Percentiles rank a stretch among this genome's conserved stretches.
Conservation (phyloP, 148 eudicot species). For the Pharnaceum exiguum region DNA sequence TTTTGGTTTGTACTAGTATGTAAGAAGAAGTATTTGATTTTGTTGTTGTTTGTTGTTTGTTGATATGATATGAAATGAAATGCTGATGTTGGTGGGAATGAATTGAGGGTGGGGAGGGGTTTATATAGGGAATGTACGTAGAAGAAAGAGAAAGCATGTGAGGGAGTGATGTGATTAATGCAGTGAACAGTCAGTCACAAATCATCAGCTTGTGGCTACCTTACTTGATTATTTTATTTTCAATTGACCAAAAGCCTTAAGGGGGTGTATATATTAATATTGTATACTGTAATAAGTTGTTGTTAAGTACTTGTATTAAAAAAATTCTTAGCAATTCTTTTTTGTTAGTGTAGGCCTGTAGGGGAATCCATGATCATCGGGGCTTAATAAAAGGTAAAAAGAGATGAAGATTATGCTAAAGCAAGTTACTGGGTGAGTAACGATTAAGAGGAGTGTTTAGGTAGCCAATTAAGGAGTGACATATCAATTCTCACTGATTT, state of each 20-base stretch:
- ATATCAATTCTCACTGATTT: background rate
- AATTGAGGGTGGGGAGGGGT: slow-evolving; percentile 6
- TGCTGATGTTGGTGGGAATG: background rate
- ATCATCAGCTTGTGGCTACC: slow-evolving; percentile 14
- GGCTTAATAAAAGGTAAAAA: too few relatives aligned
- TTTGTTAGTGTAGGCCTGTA: too few relatives aligned
- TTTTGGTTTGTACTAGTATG: background rate
- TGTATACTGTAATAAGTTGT: too few relatives aligned
- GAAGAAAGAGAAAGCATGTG: slow-evolving; percentile 24
- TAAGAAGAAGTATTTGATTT: background rate
- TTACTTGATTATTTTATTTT: slow-evolving; percentile 6
- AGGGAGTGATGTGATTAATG: background rate
- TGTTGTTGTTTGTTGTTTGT: slow-evolving; percentile 9
- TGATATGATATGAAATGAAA: slow-evolving; percentile 13
- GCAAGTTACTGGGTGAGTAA: background rate
- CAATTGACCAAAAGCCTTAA: slow-evolving; percentile 1
- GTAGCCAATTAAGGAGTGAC: background rate
- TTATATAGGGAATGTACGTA: slow-evolving; percentile 22
- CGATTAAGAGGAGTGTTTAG: background rate
- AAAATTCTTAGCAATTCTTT: too few relatives aligned
- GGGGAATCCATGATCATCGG: too few relatives aligned
- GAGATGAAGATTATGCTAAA: too few relatives aligned
- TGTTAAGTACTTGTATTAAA: too few relatives aligned
- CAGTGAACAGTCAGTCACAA: slow-evolving; percentile 2
- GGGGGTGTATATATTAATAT: slow-evolving; percentile 1